A percentile compares a stretch with the other conserved stretches of the same genome.
phyloP scores from a whole-genome alignment of 176 grass and related monocot genomes.

The sorghum (Sorghum bicolor) region Sorghum_bicolor_NCBIv3 NC_012872.2:4862501-4863000 shows the following conservation, averaged over 20 bases:
- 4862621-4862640: slow-evolving; percentile 35
- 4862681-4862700: slow-evolving; percentile 12
- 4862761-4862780: slow-evolving; percentile 63
- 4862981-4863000: slow-evolving; percentile 96
- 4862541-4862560: slow-evolving; percentile 57
- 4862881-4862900: slow-evolving; percentile 80
- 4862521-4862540: background rate
- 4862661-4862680: slow-evolving; percentile 66
- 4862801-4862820: slow-evolving; percentile 56
- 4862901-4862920: slow-evolving; percentile 55
- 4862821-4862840: slow-evolving; percentile 75
- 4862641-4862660: slow-evolving; percentile 61
- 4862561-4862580: slow-evolving; percentile 51
- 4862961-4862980: slow-evolving; percentile 43
- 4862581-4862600: slow-evolving; percentile 54
- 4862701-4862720: background rate
- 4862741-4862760: slow-evolving; percentile 72
- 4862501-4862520: background rate
- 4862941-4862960: background rate
- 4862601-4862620: slow-evolving; percentile 51
- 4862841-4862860: slow-evolving; percentile 86
- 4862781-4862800: slow-evolving; percentile 81
- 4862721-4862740: slow-evolving; percentile 15
- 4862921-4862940: slow-evolving; percentile 45
- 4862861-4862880: slow-evolving; percentile 48